phyloP scores from a whole-genome alignment of 768 basidiomycete genomes.

The Suillus subalutaceus region DNA sequence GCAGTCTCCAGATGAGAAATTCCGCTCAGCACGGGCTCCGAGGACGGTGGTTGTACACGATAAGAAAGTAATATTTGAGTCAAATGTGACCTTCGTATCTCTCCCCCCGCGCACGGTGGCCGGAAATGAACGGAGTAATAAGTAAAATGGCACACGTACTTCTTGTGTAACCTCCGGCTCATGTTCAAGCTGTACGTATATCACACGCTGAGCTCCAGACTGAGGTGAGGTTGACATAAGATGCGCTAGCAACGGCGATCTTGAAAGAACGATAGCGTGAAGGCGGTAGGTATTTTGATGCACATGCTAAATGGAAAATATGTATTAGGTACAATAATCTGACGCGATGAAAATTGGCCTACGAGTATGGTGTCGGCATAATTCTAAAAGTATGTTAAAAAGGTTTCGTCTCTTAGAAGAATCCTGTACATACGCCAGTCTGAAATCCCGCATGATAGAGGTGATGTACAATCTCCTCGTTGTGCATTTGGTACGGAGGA shows the following conservation, averaged over 20 bases:
- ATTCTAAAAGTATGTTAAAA: constrained; percentile 50
- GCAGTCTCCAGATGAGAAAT: constrained; percentile 14
- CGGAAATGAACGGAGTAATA: constrained; percentile 33
- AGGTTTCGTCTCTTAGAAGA: constrained; percentile 14
- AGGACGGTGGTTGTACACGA: constrained; percentile 18
- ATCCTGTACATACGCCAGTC: constrained; percentile 63
- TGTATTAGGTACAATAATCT: constrained; percentile 13
- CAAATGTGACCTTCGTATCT: constrained; percentile 22
- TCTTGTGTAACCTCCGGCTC: constrained; percentile 86
- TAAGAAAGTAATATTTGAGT: constrained; percentile 19
- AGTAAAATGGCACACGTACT: constrained; percentile 49
- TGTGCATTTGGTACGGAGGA: constrained; percentile 62
- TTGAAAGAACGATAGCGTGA: constrained; percentile 84
- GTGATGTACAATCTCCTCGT: constrained; percentile 78
- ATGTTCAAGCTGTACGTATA: constrained; percentile 75
- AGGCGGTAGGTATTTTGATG: constrained; percentile 75
- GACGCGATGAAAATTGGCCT: constrained; percentile 32
- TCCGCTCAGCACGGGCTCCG: constrained; percentile 26
- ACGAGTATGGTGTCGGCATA: constrained; percentile 83
- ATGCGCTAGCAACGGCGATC: constrained; percentile 86
- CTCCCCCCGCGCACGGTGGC: constrained; percentile 28
- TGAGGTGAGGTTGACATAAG: constrained; percentile 83
- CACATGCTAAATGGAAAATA: constrained; percentile 56
- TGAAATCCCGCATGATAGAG: constrained; percentile 81
- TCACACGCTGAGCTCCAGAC: constrained; percentile 61